Conservation (phyloP, 2,329 filamentous ascomycete genomes). For the Colletotrichum sp. region DNA sequence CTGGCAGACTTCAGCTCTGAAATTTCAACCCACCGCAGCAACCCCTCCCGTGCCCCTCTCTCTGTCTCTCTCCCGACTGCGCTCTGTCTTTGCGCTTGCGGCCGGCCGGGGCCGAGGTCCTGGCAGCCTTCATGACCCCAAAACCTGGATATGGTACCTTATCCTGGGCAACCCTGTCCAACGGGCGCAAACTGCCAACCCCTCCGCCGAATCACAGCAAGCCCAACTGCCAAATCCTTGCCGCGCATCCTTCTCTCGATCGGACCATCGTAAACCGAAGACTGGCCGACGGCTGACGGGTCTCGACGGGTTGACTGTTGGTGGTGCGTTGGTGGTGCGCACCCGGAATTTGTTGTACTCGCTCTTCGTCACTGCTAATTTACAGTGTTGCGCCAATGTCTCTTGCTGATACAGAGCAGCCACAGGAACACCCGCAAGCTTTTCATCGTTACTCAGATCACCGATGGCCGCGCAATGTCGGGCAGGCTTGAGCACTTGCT, state of each 20-base stretch:
- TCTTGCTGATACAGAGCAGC: background rate
- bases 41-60: background rate
- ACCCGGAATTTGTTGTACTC: background rate
- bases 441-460: background rate
- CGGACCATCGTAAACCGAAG: conserved; percentile 6
- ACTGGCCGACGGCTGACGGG: background rate
- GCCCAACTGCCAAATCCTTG: conserved; percentile 9
- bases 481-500: background rate
- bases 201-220: conserved; percentile 8
- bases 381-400: background rate
- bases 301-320: background rate
- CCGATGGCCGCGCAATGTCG: background rate
- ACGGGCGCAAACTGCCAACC: conserved; percentile 1
- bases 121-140: background rate
- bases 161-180: background rate
- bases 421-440: background rate
- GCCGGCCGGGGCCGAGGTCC: conserved; percentile 6
- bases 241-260: conserved; percentile 14
- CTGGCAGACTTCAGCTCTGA: background rate
- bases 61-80: background rate
- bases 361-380: background rate
- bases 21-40: background rate
- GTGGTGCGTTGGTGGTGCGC: background rate
- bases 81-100: background rate
- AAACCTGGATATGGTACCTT: conserved; percentile 1